These are phyloP conservation scores for Punica granatum DNA, from an alignment of 345 rosid species.

Conservation along the genomic window DNA sequence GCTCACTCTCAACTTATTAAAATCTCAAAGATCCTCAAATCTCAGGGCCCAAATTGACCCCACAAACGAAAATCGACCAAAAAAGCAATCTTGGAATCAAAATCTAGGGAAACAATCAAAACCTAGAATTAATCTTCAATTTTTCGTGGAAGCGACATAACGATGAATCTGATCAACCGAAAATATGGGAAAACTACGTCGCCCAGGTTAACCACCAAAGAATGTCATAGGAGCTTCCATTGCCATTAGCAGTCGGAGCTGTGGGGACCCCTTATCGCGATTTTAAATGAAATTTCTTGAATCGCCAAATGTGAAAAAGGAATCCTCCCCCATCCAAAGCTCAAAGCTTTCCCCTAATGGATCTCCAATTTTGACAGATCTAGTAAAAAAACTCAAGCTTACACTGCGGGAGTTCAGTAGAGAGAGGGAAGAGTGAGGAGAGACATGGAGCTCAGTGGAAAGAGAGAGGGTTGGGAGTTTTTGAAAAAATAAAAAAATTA, in stretches of 20 bases:
- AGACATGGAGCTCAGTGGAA: too few species aligned
- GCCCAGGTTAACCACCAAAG: not conserved
- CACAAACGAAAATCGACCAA: not conserved
- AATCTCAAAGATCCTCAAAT: too few species aligned
- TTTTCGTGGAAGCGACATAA: constrained; percentile 3
- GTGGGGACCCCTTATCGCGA: not conserved
- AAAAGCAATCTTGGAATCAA: not conserved
- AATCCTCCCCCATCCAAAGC: not conserved
- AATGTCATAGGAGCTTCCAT: not conserved
- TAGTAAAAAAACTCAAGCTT: too few species aligned
- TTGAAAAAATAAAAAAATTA: too few species aligned
- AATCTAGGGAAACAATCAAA: constrained; percentile 3
- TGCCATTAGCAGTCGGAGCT: not conserved
- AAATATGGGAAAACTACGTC: not conserved
- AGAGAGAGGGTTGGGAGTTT: too few species aligned
- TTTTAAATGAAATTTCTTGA: not conserved
- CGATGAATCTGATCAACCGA: constrained; percentile 5
- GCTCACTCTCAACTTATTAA: constrained; percentile 7
- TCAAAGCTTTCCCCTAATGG: constrained; percentile 8
- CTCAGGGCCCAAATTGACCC: too few species aligned
- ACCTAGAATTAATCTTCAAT: not conserved
- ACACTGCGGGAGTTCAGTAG: too few species aligned
- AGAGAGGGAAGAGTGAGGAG: too few species aligned
- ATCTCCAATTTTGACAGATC: constrained; percentile 20
- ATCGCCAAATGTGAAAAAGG: not conserved